Conservation (phyloP, 2,329 filamentous ascomycete species). For the Diaporthe citrichinensis region DNA sequence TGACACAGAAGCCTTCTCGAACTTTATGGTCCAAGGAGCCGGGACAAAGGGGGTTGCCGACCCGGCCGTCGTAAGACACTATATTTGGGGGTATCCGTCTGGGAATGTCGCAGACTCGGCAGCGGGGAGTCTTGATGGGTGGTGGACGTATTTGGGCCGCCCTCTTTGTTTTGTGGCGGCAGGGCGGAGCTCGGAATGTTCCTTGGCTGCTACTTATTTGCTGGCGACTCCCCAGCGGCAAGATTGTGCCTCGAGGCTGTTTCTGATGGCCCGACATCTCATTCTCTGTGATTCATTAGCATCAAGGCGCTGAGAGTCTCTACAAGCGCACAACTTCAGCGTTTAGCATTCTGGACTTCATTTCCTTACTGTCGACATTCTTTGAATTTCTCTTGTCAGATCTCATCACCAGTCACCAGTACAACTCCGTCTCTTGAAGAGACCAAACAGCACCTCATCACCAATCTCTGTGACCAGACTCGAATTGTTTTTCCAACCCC, state of each 20-base stretch:
- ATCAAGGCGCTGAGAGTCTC: not conserved
- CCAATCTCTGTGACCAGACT: not conserved
- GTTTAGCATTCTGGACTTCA: not conserved
- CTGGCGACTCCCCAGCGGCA: not conserved
- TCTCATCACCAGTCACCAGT: not conserved
- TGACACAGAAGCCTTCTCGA: slow-evolving; percentile 14
- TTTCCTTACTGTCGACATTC: not conserved
- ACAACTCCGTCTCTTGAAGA: not conserved
- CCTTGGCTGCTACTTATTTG: not conserved
- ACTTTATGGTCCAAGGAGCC: not conserved
- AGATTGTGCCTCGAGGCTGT: not conserved
- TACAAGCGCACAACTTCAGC: not conserved
- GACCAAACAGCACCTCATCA: not conserved
- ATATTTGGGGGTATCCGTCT: not conserved
- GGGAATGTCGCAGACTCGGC: not conserved
- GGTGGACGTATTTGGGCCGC: not conserved
- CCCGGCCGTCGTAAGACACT: not conserved
- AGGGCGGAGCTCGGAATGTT: not conserved
- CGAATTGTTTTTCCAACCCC: no score
- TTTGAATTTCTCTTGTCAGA: not conserved
- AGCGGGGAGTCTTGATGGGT: no score
- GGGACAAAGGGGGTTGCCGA: not conserved
- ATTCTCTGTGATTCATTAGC: not conserved
- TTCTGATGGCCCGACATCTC: not conserved
- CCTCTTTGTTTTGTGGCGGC: not conserved